Evolutionary conservation across 2,329 filamentous ascomycete genomes (phyloP), one percentile per base, ranked within the genome.

Genomic region (Rasamsonia emersonii): DNA sequence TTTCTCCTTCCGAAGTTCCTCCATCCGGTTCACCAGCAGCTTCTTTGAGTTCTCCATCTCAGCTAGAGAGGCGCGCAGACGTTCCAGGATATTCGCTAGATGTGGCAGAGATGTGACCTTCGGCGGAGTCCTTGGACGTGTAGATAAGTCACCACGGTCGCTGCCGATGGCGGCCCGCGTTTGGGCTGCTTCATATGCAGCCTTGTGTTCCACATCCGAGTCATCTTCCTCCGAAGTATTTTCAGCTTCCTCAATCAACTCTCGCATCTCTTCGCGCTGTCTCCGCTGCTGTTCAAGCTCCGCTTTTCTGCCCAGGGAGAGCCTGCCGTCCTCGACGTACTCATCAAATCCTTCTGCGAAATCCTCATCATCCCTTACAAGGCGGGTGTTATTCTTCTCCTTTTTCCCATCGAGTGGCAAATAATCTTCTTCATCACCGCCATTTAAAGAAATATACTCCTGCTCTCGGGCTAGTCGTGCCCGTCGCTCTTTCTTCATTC

Each of bases 341-440:
- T 89, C 81, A 38, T 96, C 89, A 46, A 93, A 96, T 0, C 86
- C 88, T 61, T 96, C 91, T 21, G 83, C 84, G 0, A 95, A 72
- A 49, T 96, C 86, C 53, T 96, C 89, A 46, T 96, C 89, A 19
- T 95, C 86, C 24, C 71, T 74, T 4, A 86, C 73, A 2, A 96
- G 70, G 2, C 89, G 73, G 4, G 81, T 82, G 39, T 86, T 73
- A 19, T 75, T 72, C 42, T 81, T 76, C 46, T 79, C 75, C 42
- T 75, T 75, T 11, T 64, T 61, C 31, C 67, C 62, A 2, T 70
- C 52, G 2, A 73, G 60, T 9, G 52, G 45, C 37, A 70, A 65
- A 35, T 68, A 61, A 30, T 65, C 59, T 18, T 67, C 64, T 2
- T 51, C 50, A 9, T 47, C 49, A 23, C 35, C 36, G 13, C 53